Evolutionary conservation across 352 stramenopile genomes (phyloP).

Genomic region (Globisporangium sylvaticum): DNA sequence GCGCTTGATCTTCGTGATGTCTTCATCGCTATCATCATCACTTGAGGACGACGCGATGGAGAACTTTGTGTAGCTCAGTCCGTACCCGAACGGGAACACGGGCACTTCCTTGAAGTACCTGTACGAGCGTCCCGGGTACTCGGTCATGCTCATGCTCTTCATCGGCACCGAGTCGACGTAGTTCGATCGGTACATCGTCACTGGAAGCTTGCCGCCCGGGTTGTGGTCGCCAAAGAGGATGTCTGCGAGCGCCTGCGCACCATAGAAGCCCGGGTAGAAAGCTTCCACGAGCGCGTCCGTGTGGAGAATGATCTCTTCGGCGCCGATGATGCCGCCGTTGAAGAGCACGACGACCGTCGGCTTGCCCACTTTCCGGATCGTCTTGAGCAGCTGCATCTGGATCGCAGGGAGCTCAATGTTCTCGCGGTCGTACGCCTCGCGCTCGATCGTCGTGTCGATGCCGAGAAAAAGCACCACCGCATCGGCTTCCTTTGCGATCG

Average conservation of each 20-base stretch:
- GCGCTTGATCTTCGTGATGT: constrained; percentile 8
- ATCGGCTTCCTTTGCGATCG: constrained; percentile 33
- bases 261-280: constrained; percentile 84
- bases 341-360: constrained; percentile 84
- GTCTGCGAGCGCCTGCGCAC: constrained; percentile 72
- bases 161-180: constrained; percentile 74
- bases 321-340: constrained; percentile 80
- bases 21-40: neutral
- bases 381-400: constrained; percentile 74
- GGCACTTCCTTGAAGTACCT: constrained; percentile 88
- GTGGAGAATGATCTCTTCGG: constrained; percentile 67
- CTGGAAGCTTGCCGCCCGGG: constrained; percentile 76
- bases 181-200: constrained; percentile 85
- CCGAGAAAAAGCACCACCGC: constrained; percentile 78
- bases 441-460: constrained; percentile 78
- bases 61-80: constrained; percentile 90
- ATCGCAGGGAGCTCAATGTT: constrained; percentile 65
- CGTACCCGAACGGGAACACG: constrained; percentile 89
- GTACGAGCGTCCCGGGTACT: constrained; percentile 88
- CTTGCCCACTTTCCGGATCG: constrained; percentile 52
- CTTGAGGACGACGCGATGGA: constrained; percentile 21
- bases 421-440: constrained; percentile 68
- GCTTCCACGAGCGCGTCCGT: constrained; percentile 65
- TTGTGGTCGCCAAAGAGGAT: constrained; percentile 83
- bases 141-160: constrained; percentile 90